Conservation (phyloP, 129 eudicot species). For the Flaveria brownii region DNA sequence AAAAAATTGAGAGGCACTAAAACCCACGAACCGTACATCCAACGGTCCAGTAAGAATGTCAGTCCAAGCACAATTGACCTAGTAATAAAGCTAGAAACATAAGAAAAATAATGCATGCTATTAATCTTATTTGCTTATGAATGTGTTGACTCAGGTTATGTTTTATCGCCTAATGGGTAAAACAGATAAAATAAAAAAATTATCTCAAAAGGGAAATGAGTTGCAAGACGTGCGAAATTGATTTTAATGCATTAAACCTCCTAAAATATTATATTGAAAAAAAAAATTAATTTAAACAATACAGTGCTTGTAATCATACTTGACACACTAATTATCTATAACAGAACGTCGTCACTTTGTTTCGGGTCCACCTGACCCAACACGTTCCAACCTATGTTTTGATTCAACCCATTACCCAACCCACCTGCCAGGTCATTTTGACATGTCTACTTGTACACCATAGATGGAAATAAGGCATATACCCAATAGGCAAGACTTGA, state of each 20-base stretch:
- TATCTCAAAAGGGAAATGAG: neutral
- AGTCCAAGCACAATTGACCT: slow-evolving; percentile 72
- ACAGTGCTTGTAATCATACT: neutral
- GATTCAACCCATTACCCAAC: slow-evolving; percentile 3
- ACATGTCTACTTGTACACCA: neutral
- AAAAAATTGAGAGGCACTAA: slow-evolving; percentile 89
- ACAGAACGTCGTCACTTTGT: neutral
- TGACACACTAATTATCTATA: neutral
- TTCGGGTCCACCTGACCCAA: neutral
- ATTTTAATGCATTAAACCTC: neutral
- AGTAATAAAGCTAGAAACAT: slow-evolving; percentile 26
- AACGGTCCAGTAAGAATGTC: slow-evolving; percentile 66
- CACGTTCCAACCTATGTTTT: neutral
- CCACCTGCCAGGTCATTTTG: neutral
- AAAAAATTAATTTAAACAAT: neutral
- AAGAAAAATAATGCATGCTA: slow-evolving; percentile 1
- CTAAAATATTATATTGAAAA: neutral
- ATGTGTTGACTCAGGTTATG: neutral
- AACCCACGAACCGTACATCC: slow-evolving; percentile 91
- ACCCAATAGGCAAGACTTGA: slow-evolving; percentile 88
- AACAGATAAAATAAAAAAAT: neutral
- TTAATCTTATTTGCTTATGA: slow-evolving; percentile 1
- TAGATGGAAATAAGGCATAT: slow-evolving; percentile 31
- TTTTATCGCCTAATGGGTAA: slow-evolving; percentile 4
- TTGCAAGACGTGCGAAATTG: neutral